Evolutionary conservation across 768 basidiomycete genomes (phyloP).

Genomic region (Podaxis sp.): DNA sequence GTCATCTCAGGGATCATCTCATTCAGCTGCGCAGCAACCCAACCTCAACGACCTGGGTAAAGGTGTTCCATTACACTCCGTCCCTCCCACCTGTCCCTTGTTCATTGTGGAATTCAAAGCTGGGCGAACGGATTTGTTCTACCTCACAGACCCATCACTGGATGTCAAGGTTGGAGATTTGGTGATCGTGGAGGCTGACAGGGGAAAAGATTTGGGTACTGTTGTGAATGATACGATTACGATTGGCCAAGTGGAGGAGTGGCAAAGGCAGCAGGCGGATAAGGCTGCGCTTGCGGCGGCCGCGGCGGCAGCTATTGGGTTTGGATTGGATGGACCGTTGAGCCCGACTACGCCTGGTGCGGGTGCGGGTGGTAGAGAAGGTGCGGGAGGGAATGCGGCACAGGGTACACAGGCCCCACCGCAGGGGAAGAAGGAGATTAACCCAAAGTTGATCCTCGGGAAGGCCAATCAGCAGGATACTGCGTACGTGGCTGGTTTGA

Average conservation of each 20-base stretch:
- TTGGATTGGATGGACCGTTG: conserved; percentile 20
- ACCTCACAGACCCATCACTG: conserved; percentile 62
- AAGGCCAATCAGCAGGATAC: conserved; percentile 83
- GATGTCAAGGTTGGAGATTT: conserved; percentile 81
- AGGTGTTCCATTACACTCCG: conserved; percentile 81
- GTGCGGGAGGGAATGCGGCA: conserved; percentile 24
- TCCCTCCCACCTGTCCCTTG: conserved; percentile 83
- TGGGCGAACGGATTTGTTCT: conserved; percentile 92
- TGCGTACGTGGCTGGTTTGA: conserved; percentile 39
- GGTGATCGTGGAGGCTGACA: conserved; percentile 95
- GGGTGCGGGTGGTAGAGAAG: conserved; percentile 18
- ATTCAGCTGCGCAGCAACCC: conserved; percentile 16
- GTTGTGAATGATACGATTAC: conserved; percentile 91
- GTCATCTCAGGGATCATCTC: conserved; percentile 1
- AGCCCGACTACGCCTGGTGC: conserved; percentile 47
- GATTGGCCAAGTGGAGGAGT: conserved; percentile 84
- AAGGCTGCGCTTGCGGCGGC: conserved; percentile 42
- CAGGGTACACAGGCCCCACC: conserved; percentile 17
- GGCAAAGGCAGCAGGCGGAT: conserved; percentile 77
- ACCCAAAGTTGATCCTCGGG: conserved; percentile 93
- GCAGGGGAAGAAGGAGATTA: conserved; percentile 81
- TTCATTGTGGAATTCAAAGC: conserved; percentile 99
- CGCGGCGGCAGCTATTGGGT: conserved; percentile 27
- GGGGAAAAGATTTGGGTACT: conserved; percentile 90
- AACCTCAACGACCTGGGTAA: conserved; percentile 67